A percentile compares a stretch with the other conserved stretches of the same genome.
These are phyloP conservation scores for Panicum virgatum DNA, from an alignment of 202 grass and related monocot species.

Conservation along the genomic window DNA sequence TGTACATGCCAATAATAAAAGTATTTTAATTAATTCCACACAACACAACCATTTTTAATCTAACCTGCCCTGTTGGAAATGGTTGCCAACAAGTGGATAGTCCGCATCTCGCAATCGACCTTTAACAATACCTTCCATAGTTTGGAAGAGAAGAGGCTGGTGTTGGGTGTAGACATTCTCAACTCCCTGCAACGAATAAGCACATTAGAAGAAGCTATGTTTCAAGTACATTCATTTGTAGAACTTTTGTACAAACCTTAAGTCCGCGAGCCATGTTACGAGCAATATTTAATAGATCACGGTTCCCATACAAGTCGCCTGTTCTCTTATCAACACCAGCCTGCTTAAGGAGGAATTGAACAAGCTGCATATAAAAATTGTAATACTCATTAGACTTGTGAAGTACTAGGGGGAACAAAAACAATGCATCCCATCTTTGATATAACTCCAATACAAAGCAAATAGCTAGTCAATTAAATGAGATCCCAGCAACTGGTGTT, in stretches of 20 bases:
- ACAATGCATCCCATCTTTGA: neutral
- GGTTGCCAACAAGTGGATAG: constrained; percentile 93
- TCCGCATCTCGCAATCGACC: constrained; percentile 85
- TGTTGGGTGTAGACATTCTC: constrained; percentile 99
- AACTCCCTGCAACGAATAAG: constrained; percentile 67
- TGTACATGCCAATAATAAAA: neutral
- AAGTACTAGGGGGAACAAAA: neutral
- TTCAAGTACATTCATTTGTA: constrained; percentile 30
- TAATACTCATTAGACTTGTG: constrained; percentile 19
- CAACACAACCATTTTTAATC: constrained; percentile 18
- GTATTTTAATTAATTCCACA: constrained; percentile 25
- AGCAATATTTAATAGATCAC: constrained; percentile 96
- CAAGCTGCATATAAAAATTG: constrained; percentile 67
- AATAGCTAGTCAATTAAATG: neutral
- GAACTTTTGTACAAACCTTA: constrained; percentile 62
- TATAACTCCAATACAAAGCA: neutral
- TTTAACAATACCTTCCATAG: constrained; percentile 95
- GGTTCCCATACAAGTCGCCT: constrained; percentile 89
- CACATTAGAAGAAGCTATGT: constrained; percentile 12
- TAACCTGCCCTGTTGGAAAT: constrained; percentile 96
- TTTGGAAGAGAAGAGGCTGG: constrained; percentile 94
- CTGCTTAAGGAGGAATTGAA: constrained; percentile 96
- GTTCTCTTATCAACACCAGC: constrained; percentile 94
- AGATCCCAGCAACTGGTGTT: neutral
- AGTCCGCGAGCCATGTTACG: constrained; percentile 98